Conservation (phyloP, 1,284 basidiomycete genomes). For the Limonomyces culmigenus region DNA sequence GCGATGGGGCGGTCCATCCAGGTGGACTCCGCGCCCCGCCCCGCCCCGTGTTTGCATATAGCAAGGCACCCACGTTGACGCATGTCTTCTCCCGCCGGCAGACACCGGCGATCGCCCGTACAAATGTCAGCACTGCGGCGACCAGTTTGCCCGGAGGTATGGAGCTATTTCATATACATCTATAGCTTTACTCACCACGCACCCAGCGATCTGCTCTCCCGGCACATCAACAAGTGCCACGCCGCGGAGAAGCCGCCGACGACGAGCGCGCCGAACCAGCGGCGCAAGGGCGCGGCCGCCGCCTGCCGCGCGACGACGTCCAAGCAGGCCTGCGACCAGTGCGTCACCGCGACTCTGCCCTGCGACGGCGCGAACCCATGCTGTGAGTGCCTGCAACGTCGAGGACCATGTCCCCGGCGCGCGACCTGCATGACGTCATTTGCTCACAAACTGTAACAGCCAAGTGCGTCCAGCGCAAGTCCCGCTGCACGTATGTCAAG, state of each 20-base stretch:
- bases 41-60: constrained; percentile 6
- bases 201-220: constrained; percentile 63
- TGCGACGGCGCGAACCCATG: constrained; percentile 76
- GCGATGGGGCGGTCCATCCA: no score
- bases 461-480: constrained; percentile 63
- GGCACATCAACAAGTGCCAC: constrained; percentile 85
- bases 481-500: constrained; percentile 70
- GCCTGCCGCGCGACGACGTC: constrained; percentile 56
- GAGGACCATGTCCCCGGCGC: background rate
- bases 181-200: constrained; percentile 3
- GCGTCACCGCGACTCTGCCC: constrained; percentile 62
- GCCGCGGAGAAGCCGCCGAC: constrained; percentile 48
- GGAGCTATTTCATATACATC: constrained; percentile 6
- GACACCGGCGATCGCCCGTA: constrained; percentile 88
- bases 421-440: background rate
- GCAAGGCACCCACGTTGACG: constrained; percentile 7
- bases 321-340: constrained; percentile 76
- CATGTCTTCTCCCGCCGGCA: constrained; percentile 18
- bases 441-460: constrained; percentile 28
- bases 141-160: constrained; percentile 78
- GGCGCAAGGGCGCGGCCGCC: constrained; percentile 41
- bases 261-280: constrained; percentile 18
- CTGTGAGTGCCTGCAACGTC: constrained; percentile 24
- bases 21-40: constrained; percentile 6
- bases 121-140: constrained; percentile 77